Conservation (phyloP, 208 protist genomes). For the Wallacemonas sp. region DNA sequence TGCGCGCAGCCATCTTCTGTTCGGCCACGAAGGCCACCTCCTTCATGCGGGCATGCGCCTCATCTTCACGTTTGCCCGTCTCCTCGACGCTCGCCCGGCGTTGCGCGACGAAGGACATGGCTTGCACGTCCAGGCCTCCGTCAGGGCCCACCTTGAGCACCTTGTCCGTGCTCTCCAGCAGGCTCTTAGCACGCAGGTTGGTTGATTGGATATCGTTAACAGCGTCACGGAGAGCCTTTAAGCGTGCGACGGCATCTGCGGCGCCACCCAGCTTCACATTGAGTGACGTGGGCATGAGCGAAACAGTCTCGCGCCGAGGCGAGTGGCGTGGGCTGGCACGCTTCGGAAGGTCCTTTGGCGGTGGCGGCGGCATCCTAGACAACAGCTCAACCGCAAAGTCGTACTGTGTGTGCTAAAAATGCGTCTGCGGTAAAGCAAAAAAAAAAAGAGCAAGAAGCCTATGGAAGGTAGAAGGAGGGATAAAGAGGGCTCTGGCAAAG, state of each 20-base stretch:
- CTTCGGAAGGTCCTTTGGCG: slow-evolving; percentile 4
- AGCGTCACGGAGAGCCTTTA: neutral
- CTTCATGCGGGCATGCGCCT: neutral
- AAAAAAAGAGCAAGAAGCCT: too few species aligned
- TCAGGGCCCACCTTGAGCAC: neutral
- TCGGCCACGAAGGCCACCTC: neutral
- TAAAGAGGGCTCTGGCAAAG: neutral
- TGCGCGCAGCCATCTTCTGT: neutral
- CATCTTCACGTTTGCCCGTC: neutral
- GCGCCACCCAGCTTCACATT: neutral
- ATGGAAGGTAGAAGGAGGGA: too few species aligned
- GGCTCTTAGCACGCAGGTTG: neutral
- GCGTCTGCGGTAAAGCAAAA: too few species aligned
- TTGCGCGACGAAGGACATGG: neutral
- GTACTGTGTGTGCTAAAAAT: too few species aligned
- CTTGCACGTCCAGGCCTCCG: slow-evolving; percentile 4
- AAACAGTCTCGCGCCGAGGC: neutral
- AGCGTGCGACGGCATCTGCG: neutral
- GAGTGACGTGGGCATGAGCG: neutral
- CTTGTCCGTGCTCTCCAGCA: neutral
- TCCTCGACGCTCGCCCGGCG: neutral
- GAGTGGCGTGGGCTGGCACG: neutral
- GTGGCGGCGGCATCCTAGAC: neutral
- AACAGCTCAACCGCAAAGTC: too few species aligned
- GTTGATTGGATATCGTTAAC: slow-evolving; percentile 2